Conservation (phyloP, 805 yeast genomes). For the Wickerhamia fluorescens region DNA sequence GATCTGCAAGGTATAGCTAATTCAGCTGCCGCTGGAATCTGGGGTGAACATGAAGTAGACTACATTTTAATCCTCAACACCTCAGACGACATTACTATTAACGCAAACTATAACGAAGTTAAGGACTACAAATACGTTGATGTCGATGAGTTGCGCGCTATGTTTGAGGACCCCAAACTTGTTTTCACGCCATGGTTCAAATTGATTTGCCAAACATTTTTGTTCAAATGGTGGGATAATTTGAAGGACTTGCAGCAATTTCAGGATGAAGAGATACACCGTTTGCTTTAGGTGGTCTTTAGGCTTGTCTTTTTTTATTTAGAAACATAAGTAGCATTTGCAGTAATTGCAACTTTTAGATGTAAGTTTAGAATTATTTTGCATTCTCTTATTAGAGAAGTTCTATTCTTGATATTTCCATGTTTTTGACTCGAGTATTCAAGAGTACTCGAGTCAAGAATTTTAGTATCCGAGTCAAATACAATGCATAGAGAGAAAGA, state of each 20-base stretch:
- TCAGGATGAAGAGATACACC: constrained; percentile 40
- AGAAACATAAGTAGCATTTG: no score
- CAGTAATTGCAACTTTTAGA: no score
- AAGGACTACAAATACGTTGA: constrained; percentile 73
- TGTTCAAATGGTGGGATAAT: constrained; percentile 91
- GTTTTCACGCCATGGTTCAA: constrained; percentile 98
- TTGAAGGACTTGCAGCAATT: constrained; percentile 52
- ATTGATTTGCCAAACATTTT: constrained; percentile 82
- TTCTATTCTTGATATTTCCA: no score
- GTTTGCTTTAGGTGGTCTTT: constrained; percentile 43
- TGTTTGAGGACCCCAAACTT: constrained; percentile 65
- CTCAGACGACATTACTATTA: constrained; percentile 43
- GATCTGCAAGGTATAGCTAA: constrained; percentile 28
- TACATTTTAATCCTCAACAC: constrained; percentile 77
- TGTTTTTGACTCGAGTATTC: no score
- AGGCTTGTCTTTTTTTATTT: no score
- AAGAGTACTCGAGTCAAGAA: no score
- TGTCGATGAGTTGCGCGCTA: constrained; percentile 54
- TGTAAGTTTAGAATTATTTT: no score
- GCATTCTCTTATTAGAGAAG: no score
- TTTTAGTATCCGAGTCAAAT: no score
- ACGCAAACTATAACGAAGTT: constrained; percentile 70
- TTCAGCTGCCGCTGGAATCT: constrained; percentile 15
- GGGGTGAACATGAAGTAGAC: constrained; percentile 99
- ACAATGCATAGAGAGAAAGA: no score